Conservation (phyloP, 2,329 filamentous ascomycete genomes). For the Fusarium anthophilum region DNA sequence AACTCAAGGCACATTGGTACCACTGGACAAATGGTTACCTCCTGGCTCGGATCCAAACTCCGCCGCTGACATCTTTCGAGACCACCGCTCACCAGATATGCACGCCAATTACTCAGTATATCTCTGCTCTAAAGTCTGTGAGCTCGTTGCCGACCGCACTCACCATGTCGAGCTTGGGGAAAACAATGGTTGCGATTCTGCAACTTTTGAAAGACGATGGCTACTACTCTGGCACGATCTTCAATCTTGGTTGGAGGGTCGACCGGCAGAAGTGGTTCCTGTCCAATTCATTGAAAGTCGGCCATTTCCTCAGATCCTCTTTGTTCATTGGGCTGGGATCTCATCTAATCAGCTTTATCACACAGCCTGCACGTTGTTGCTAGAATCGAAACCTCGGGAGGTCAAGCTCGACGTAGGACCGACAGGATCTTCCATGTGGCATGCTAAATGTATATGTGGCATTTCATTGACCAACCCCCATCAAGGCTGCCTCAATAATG, state of each 20-base stretch:
- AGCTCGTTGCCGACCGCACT: conserved; percentile 60
- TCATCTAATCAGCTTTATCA: conserved; percentile 67
- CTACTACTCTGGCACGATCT: conserved; percentile 59
- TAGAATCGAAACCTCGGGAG: conserved; percentile 53
- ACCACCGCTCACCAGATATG: conserved; percentile 57
- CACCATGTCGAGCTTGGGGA: conserved; percentile 58
- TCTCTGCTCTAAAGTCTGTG: conserved; percentile 61
- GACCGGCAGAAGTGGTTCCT: conserved; percentile 58
- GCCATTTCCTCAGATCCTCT: conserved; percentile 63
- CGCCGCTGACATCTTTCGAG: conserved; percentile 49
- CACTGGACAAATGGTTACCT: conserved; percentile 57
- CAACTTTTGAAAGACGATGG: conserved; percentile 57
- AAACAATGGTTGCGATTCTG: conserved; percentile 54
- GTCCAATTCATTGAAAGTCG: conserved; percentile 53
- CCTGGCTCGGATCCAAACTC: conserved; percentile 49
- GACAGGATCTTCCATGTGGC: conserved; percentile 59
- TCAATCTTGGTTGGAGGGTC: conserved; percentile 56
- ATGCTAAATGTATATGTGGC: conserved; percentile 64
- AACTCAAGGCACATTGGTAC: conserved; percentile 61
- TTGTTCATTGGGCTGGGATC: conserved; percentile 63
- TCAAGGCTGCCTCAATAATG: conserved; percentile 65
- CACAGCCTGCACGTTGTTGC: conserved; percentile 62
- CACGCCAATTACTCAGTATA: conserved; percentile 69
- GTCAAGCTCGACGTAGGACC: conserved; percentile 39
- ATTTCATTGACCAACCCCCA: conserved; percentile 66